Evolutionary conservation across 768 basidiomycete species (phyloP).

Genomic region (Coprinopsis cinerea): DNA sequence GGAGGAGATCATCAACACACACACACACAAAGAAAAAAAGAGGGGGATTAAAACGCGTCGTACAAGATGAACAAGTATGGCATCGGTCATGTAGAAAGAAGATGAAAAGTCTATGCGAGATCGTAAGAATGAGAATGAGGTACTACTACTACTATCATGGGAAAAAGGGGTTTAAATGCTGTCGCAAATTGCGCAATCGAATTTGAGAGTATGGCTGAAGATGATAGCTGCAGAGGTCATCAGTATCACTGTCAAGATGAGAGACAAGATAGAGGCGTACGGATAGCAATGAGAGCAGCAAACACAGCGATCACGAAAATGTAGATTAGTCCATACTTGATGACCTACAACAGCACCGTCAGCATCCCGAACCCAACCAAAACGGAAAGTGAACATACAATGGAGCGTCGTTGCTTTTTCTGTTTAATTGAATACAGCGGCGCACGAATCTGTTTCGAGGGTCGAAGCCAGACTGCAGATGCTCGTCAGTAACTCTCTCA

Average conservation of each 20-base stretch:
- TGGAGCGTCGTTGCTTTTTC: constrained; percentile 83
- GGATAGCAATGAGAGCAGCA: constrained; percentile 69
- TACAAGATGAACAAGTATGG: too few relatives aligned
- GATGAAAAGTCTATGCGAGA: constrained; percentile 22
- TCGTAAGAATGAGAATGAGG: constrained; percentile 29
- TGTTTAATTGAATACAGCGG: constrained; percentile 89
- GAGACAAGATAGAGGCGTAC: constrained; percentile 39
- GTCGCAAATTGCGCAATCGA: constrained; percentile 65
- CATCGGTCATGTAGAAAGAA: too few relatives aligned
- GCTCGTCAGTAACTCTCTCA: constrained; percentile 18
- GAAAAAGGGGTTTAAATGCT: constrained; percentile 57
- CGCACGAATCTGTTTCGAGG: constrained; percentile 89
- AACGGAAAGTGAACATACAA: constrained; percentile 45
- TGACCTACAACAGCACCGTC: constrained; percentile 44
- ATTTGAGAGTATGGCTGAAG: constrained; percentile 53
- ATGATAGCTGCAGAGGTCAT: constrained; percentile 40
- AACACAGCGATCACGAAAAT: constrained; percentile 62
- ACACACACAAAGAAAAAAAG: too few relatives aligned
- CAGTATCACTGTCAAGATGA: constrained; percentile 9
- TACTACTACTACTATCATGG: too few relatives aligned
- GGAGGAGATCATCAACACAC: too few relatives aligned
- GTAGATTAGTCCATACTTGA: constrained; percentile 82
- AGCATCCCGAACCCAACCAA: constrained; percentile 3
- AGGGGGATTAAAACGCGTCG: constrained; percentile 21
- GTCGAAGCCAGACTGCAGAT: constrained; percentile 82